phyloP scores from a whole-genome alignment of 2,329 filamentous ascomycete genomes.

The Helotiales sp. region DNA sequence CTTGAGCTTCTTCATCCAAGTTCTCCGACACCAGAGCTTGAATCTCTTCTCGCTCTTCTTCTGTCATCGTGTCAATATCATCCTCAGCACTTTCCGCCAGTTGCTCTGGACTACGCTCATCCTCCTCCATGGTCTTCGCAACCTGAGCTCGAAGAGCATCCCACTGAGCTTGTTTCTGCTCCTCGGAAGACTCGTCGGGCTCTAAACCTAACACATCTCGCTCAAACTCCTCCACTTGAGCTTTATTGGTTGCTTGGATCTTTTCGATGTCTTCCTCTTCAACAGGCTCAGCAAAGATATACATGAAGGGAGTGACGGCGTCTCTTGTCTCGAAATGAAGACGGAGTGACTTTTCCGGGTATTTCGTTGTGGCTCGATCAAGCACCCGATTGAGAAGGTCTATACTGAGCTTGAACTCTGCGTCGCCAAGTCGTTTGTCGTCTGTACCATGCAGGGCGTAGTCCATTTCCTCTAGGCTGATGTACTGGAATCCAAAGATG shows the following conservation, averaged over 20 bases:
- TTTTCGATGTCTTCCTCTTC: slow-evolving; percentile 66
- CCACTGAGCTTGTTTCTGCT: slow-evolving; percentile 32
- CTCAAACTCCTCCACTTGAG: slow-evolving; percentile 69
- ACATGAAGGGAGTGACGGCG: slow-evolving; percentile 64
- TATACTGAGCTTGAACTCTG: slow-evolving; percentile 83
- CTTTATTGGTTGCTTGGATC: slow-evolving; percentile 70
- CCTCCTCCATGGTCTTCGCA: slow-evolving; percentile 32
- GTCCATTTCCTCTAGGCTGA: slow-evolving; percentile 86
- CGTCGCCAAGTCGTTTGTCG: slow-evolving; percentile 68
- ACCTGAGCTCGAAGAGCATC: slow-evolving; percentile 34
- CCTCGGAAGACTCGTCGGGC: slow-evolving; percentile 25
- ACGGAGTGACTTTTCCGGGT: slow-evolving; percentile 74
- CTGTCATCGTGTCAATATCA: slow-evolving; percentile 9
- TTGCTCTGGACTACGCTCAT: slow-evolving; percentile 28
- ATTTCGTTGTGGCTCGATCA: slow-evolving; percentile 71
- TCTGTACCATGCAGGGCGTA: slow-evolving; percentile 77
- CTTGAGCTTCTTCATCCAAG: not conserved
- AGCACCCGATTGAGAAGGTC: slow-evolving; percentile 77
- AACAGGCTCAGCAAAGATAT: slow-evolving; percentile 88
- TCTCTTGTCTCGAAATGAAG: slow-evolving; percentile 79
- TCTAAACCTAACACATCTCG: slow-evolving; percentile 55
- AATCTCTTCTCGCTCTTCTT: slow-evolving; percentile 11
- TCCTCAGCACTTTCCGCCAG: slow-evolving; percentile 11
- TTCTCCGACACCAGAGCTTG: not conserved
- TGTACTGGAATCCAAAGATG: slow-evolving; percentile 97